These are phyloP conservation scores for Schizosaccharomyces cryophilus DNA, from an alignment of 805 yeast species.

Conservation along the genomic window DNA sequence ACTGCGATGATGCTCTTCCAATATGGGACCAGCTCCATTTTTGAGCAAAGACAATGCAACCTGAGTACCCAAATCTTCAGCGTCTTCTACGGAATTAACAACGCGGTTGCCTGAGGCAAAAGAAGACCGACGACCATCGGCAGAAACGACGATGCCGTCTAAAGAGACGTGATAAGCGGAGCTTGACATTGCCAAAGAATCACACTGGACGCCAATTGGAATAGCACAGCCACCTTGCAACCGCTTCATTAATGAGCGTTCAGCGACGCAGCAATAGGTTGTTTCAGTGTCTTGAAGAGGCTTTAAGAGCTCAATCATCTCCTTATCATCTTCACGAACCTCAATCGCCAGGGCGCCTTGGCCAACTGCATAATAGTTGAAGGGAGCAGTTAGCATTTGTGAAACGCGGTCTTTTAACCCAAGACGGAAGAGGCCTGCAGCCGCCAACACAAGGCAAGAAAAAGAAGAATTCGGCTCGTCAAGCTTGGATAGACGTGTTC, in stretches of 20 bases:
- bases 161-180: constrained; percentile 4
- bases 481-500: constrained; percentile 58
- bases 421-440: constrained; percentile 68
- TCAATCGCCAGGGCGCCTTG: constrained; percentile 94
- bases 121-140: constrained; percentile 53
- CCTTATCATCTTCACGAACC: constrained; percentile 44
- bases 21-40: constrained; percentile 61
- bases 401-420: constrained; percentile 58
- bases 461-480: constrained; percentile 42
- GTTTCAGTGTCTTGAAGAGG: constrained; percentile 42
- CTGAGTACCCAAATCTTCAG: constrained; percentile 41
- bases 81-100: constrained; percentile 29
- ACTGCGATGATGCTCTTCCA: constrained; percentile 24
- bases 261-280: constrained; percentile 61
- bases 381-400: constrained; percentile 38
- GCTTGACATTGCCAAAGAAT: constrained; percentile 14
- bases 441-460: constrained; percentile 63
- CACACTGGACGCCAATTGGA: constrained; percentile 65
- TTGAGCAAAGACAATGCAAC: constrained; percentile 43
- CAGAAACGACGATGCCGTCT: constrained; percentile 38
- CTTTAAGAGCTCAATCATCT: constrained; percentile 32
- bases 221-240: constrained; percentile 96
- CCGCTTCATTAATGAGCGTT: constrained; percentile 61
- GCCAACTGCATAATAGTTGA: constrained; percentile 93
- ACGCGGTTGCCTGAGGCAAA: constrained; percentile 24